phyloP scores from a whole-genome alignment of 75 land plant species.

The Cupressus sempervirens region DNA sequence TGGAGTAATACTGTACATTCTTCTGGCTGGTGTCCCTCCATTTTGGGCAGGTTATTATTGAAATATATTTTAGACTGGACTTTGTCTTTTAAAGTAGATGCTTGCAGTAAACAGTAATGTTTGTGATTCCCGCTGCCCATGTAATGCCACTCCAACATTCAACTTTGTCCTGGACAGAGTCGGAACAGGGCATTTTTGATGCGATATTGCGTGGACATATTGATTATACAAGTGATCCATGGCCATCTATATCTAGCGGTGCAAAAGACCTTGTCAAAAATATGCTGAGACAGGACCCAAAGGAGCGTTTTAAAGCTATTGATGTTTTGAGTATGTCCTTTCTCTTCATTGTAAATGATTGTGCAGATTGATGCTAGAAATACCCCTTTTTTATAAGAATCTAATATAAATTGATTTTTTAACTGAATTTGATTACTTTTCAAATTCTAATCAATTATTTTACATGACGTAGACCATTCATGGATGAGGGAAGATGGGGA shows the following conservation, averaged over 20 bases:
- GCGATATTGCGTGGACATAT: constrained; percentile 57
- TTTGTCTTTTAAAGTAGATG: not conserved
- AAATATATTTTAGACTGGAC: not conserved
- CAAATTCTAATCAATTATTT: not conserved
- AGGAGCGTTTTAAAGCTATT: constrained; percentile 56
- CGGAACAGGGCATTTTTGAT: constrained; percentile 77
- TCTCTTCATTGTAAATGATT: not conserved
- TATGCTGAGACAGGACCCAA: constrained; percentile 68
- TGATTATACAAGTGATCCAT: constrained; percentile 79
- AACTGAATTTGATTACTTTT: not conserved
- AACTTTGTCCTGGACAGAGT: constrained; percentile 38
- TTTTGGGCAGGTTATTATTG: constrained; percentile 69
- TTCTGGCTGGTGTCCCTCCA: constrained; percentile 72
- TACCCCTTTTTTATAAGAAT: not conserved
- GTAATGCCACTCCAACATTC: not conserved
- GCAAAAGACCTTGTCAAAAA: constrained; percentile 86
- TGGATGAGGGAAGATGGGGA: constrained; percentile 90
- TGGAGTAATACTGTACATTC: constrained; percentile 74
- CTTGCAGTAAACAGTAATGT: not conserved
- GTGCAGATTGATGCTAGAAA: not conserved
- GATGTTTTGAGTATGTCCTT: constrained; percentile 68
- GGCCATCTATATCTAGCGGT: constrained; percentile 74
- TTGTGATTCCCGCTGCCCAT: not conserved
- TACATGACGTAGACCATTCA: constrained; percentile 59
- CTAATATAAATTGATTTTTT: not conserved